phyloP scores from a whole-genome alignment of 1,139 yeast species.

The Geotrichum carabidarum region DNA sequence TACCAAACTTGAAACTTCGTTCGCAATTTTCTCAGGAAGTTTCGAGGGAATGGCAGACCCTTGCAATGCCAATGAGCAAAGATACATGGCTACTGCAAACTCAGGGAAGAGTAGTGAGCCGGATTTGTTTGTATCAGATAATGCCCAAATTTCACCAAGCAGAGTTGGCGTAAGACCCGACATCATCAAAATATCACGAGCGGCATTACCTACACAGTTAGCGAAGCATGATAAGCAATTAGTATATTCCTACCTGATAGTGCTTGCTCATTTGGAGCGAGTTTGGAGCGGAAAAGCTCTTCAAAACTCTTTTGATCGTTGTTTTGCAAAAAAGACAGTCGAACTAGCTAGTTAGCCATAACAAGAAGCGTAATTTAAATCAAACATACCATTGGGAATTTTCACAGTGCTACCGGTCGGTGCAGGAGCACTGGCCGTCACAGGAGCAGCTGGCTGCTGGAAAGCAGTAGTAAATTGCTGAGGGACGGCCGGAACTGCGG shows the following conservation, averaged over 20 bases:
- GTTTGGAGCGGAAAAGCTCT: conserved; percentile 70
- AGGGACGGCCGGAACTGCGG: conserved; percentile 19
- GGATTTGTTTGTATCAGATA: conserved; percentile 80
- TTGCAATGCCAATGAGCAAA: conserved; percentile 71
- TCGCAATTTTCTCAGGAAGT: conserved; percentile 65
- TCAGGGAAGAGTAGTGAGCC: conserved; percentile 89
- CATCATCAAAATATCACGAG: conserved; percentile 72
- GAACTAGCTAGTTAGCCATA: conserved; percentile 35
- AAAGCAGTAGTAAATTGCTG: conserved; percentile 19
- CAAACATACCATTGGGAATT: conserved; percentile 35
- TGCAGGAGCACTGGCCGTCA: conserved; percentile 32
- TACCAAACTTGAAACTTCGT: conserved; percentile 82
- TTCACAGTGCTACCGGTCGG: conserved; percentile 28
- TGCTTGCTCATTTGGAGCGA: conserved; percentile 71
- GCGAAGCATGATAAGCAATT: neutral
- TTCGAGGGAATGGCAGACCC: conserved; percentile 72
- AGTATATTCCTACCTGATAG: conserved; percentile 47
- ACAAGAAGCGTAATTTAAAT: conserved; percentile 18
- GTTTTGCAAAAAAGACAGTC: conserved; percentile 78
- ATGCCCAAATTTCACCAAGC: conserved; percentile 83
- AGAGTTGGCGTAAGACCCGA: conserved; percentile 73
- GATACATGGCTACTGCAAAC: conserved; percentile 86
- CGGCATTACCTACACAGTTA: conserved; percentile 45
- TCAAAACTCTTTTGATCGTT: conserved; percentile 84
- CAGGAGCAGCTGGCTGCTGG: conserved; percentile 23